Base-by-base conservation (phyloP, 768 basidiomycete species). In the Podaxis rugospora region DNA sequence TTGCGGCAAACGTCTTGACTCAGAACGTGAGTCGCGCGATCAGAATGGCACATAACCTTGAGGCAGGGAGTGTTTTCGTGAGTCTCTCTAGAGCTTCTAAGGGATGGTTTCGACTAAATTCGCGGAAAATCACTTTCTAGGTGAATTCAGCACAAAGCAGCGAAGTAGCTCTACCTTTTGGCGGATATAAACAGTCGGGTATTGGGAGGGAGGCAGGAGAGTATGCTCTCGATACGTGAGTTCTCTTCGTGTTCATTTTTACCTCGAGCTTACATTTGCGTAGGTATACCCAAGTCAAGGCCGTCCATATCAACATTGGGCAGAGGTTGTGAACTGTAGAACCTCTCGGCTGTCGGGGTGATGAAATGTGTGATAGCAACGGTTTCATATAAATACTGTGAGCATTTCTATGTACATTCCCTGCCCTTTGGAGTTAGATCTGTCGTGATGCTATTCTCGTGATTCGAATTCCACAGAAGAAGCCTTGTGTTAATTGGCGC, bases 1-100 rank as follows among this genome's bases (percentile, higher is more conserved):
- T 94, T 28, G 91, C 90, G 5, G 85, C 87, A 2, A 86, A 88
- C 6, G 83, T 95, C 55, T 91, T 91, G 78, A 82, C 87, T 51
- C 73, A 79, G 67, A 78, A 93, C 75, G 72, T 90, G 71, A 82
- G 76, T 57, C 79, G 86, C 35, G 92, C 89, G 1, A 74, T 92
- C 60, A 71, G 72, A 51, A 81, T 85, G 11, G 85, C 90, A 27
- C 82, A 88, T 71, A 75, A 52, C 28, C 28, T 65, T 6, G 55
- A 65, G 28, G 59, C 64, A 1, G 64, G 64, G 0, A 63, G 47
- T 18, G 50, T 62, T 70, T 65, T 11, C 7, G 59, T 60, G 18
- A 23, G 42, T 86, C 64, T 86, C 87, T 0, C 87, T 88, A 36
- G 87, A 84, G 6, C 76, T 76, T 75, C 14, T 88, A 82, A 82